Evolutionary conservation across 176 grass and related monocot genomes (phyloP).

Genomic region (Hordeum marinum): DNA sequence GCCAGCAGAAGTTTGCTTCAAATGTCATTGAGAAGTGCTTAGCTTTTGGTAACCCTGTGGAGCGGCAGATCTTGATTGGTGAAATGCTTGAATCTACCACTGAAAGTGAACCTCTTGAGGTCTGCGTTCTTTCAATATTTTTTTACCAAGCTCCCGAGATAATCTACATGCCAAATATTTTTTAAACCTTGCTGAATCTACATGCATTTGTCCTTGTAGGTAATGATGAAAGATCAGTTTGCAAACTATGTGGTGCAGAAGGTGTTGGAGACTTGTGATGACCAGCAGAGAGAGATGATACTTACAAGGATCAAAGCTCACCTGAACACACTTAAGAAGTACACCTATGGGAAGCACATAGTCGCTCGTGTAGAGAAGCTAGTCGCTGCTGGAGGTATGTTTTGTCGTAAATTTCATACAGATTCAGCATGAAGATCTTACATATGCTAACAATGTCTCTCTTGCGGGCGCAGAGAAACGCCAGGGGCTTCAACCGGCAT

Average conservation of each 20-base stretch:
- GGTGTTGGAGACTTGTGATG: constrained; percentile 85
- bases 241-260: constrained; percentile 95
- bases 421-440: background rate
- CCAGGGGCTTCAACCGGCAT: constrained; percentile 52
- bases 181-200: background rate
- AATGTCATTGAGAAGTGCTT: constrained; percentile 76
- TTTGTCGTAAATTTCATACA: background rate
- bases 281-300: constrained; percentile 83
- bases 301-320: constrained; percentile 76
- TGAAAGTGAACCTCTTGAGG: constrained; percentile 69
- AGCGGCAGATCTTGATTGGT: constrained; percentile 55
- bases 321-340: constrained; percentile 86
- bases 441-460: background rate
- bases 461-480: constrained; percentile 57
- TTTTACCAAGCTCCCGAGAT: background rate
- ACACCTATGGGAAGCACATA: constrained; percentile 89
- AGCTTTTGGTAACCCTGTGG: constrained; percentile 56
- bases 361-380: constrained; percentile 88
- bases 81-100: constrained; percentile 68
- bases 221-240: constrained; percentile 96
- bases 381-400: constrained; percentile 72
- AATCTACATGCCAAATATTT: background rate
- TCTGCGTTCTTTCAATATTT: constrained; percentile 5
- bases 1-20: constrained; percentile 78
- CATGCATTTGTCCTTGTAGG: constrained; percentile 33